Conservation (phyloP, 129 eudicot species). For the Apium graveolens region DNA sequence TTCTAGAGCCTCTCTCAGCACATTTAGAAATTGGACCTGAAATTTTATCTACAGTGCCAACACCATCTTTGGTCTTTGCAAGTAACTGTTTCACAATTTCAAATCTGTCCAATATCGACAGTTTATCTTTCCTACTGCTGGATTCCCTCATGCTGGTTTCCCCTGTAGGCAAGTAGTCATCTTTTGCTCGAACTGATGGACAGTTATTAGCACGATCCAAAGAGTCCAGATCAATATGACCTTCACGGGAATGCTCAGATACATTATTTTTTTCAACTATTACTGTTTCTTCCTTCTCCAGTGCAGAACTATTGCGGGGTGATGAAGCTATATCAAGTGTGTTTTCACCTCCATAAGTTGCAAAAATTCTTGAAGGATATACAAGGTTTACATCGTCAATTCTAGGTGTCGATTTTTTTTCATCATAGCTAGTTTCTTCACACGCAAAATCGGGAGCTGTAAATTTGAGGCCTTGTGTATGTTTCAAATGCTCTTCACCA, state of each 20-base stretch:
- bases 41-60: background rate
- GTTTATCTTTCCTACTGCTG: background rate
- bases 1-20: conserved; percentile 1
- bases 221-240: background rate
- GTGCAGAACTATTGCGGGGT: conserved; percentile 9
- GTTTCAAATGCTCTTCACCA: conserved; percentile 9
- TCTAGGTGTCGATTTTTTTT: conserved; percentile 11
- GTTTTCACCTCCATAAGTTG: background rate
- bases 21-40: background rate
- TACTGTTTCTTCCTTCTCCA: background rate
- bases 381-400: background rate
- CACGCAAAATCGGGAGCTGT: conserved; percentile 13
- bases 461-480: conserved; percentile 2
- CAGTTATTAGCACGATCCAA: background rate
- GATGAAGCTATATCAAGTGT: conserved; percentile 1
- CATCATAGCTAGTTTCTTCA: conserved; percentile 18
- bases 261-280: conserved; percentile 9
- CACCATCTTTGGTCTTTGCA: background rate
- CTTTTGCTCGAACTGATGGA: conserved; percentile 10
- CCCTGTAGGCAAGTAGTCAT: background rate
- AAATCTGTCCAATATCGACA: conserved; percentile 16
- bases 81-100: conserved; percentile 9
- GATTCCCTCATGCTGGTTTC: conserved; percentile 12
- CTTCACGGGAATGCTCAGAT: conserved; percentile 14
- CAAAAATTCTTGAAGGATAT: conserved; percentile 7